Percentiles rank a stretch among this genome's conserved stretches.
phyloP scores from a whole-genome alignment of 164 flowering plant species.

The Annona cherimola region DNA sequence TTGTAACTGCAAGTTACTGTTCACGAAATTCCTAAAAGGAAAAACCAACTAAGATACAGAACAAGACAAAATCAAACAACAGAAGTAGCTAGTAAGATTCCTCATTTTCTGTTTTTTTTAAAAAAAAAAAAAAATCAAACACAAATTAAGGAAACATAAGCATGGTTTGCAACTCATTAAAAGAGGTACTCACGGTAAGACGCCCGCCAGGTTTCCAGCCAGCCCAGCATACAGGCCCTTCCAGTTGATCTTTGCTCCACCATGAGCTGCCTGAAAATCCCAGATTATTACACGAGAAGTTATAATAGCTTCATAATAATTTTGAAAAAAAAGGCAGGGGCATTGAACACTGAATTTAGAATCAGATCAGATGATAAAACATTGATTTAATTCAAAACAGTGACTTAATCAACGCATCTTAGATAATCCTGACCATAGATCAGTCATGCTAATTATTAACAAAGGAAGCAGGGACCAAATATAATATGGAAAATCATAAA shows the following conservation, averaged over 20 bases:
- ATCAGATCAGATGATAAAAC: no score
- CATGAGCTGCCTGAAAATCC: conserved; percentile 57
- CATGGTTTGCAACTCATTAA: not conserved
- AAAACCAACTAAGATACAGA: not conserved
- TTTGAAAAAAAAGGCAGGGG: no score
- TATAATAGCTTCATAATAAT: no score
- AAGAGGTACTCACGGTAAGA: conserved; percentile 64
- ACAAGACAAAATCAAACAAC: not conserved
- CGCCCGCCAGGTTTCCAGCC: conserved; percentile 92
- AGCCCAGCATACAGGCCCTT: conserved; percentile 86
- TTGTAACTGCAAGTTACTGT: not conserved
- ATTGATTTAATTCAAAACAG: no score
- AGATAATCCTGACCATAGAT: no score
- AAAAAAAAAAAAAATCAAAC: not conserved
- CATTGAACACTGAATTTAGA: no score
- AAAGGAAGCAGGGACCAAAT: no score
- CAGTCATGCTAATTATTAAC: no score
- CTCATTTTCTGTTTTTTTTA: not conserved
- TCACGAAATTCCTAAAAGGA: not conserved
- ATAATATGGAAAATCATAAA: no score
- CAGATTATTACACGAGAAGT: no score
- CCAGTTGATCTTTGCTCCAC: conserved; percentile 69
- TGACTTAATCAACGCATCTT: no score
- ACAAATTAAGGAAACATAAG: not conserved
- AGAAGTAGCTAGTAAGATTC: not conserved